phyloP scores from a whole-genome alignment of 2,329 filamentous ascomycete species.

The Penicillium frequentans region DNA sequence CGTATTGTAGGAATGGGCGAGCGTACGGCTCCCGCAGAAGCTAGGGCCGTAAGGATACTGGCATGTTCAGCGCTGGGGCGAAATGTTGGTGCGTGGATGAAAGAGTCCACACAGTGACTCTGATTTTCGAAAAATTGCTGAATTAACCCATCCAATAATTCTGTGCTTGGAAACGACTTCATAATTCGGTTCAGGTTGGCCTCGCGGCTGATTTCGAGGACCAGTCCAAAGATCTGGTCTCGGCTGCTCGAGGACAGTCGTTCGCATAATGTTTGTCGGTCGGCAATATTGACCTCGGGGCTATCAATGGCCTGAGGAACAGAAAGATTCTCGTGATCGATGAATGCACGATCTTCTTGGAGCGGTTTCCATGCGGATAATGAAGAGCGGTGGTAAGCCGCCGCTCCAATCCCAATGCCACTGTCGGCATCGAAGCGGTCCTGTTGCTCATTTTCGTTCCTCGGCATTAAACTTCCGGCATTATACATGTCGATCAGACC shows the following conservation, averaged over 20 bases:
- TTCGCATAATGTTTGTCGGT: slow-evolving; percentile 23
- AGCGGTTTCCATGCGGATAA: slow-evolving; percentile 30
- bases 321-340: slow-evolving; percentile 28
- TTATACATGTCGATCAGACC: slow-evolving; percentile 30
- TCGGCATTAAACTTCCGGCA: slow-evolving; percentile 14
- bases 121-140: slow-evolving; percentile 39
- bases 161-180: slow-evolving; percentile 42
- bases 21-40: slow-evolving; percentile 39
- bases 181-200: slow-evolving; percentile 55
- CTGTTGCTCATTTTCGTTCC: slow-evolving; percentile 4
- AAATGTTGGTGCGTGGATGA: slow-evolving; percentile 41
- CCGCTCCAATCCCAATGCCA: slow-evolving; percentile 28
- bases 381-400: slow-evolving; percentile 30
- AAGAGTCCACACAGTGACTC: slow-evolving; percentile 41
- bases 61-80: slow-evolving; percentile 37
- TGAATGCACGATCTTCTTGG: slow-evolving; percentile 25
- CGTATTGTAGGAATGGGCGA: slow-evolving; percentile 39
- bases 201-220: slow-evolving; percentile 59
- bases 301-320: slow-evolving; percentile 27
- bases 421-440: slow-evolving; percentile 25
- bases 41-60: slow-evolving; percentile 39
- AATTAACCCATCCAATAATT: slow-evolving; percentile 41
- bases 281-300: slow-evolving; percentile 16
- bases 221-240: slow-evolving; percentile 64
- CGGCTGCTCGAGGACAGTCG: slow-evolving; percentile 40